Percentiles rank a stretch among this genome's conserved stretches.
phyloP scores from a whole-genome alignment of 2,329 filamentous ascomycete genomes.

The Periconia sp. region DNA sequence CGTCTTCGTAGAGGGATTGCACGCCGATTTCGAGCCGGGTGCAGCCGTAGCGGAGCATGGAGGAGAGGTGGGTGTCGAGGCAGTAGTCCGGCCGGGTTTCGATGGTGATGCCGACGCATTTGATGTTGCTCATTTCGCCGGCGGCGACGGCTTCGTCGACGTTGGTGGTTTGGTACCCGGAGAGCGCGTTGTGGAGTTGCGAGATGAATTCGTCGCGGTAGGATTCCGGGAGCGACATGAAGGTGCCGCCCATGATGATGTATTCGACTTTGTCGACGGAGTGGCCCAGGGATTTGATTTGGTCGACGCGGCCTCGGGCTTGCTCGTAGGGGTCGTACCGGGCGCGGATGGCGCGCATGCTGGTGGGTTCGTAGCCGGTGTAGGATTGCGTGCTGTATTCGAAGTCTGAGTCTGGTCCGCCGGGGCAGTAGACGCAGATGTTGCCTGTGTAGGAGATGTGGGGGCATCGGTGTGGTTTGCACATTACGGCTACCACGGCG shows the following conservation, averaged over 20 bases:
- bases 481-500: slow-evolving; percentile 98
- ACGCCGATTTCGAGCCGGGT: slow-evolving; percentile 93
- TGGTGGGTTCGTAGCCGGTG: slow-evolving; percentile 96
- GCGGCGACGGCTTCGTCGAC: slow-evolving; percentile 95
- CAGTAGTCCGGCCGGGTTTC: slow-evolving; percentile 98
- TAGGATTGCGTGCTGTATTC: slow-evolving; percentile 99
- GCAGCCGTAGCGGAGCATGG: slow-evolving; percentile 97
- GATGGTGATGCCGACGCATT: slow-evolving; percentile 98
- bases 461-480: slow-evolving; percentile 95
- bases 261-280: slow-evolving; percentile 99
- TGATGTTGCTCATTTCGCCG: slow-evolving; percentile 94
- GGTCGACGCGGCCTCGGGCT: slow-evolving; percentile 90
- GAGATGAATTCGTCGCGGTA: slow-evolving; percentile 94
- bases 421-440: slow-evolving; percentile 98
- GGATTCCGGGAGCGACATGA: slow-evolving; percentile 90
- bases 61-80: slow-evolving; percentile 88
- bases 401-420: slow-evolving; percentile 96
- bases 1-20: slow-evolving; percentile 95
- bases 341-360: slow-evolving; percentile 95
- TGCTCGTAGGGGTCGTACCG: slow-evolving; percentile 98
- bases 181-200: slow-evolving; percentile 94
- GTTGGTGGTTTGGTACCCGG: slow-evolving; percentile 89
- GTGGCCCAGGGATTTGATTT: slow-evolving; percentile 92
- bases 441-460: slow-evolving; percentile 99
- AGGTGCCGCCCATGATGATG: slow-evolving; percentile 99